Conservation (phyloP, 176 grass and related monocot genomes). For the Eleusine coracana region DNA sequence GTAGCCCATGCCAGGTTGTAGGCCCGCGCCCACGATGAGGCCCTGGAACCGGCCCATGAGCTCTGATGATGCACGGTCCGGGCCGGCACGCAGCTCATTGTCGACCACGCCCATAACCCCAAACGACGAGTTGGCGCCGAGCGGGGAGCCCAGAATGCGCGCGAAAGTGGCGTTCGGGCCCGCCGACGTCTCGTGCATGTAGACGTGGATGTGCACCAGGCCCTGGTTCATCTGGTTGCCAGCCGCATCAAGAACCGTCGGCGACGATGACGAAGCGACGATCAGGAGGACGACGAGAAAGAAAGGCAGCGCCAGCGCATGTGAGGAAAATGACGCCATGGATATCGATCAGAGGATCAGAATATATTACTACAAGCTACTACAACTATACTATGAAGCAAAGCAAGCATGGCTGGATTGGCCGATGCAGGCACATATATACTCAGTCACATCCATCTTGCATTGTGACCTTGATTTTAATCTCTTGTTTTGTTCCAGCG, state of each 20-base stretch:
- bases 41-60: slow-evolving; percentile 18
- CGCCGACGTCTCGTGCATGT: slow-evolving; percentile 25
- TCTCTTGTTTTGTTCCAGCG: too few species aligned
- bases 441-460: too few species aligned
- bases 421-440: too few species aligned
- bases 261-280: background rate
- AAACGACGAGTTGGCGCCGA: slow-evolving; percentile 1
- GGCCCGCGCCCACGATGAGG: background rate
- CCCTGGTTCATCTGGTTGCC: too few species aligned
- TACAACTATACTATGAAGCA: too few species aligned
- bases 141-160: background rate
- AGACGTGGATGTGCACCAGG: slow-evolving; percentile 17
- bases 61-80: background rate
- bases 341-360: too few species aligned
- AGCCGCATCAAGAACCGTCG: background rate
- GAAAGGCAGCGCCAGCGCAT: background rate
- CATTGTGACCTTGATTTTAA: too few species aligned
- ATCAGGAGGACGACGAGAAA: slow-evolving; percentile 7
- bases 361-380: too few species aligned
- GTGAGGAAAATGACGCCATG: background rate
- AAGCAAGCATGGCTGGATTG: too few species aligned
- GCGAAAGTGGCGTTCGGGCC: slow-evolving; percentile 4
- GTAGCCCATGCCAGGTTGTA: background rate
- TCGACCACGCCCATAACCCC: slow-evolving; percentile 18
- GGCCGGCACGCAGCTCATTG: slow-evolving; percentile 17